Evolutionary conservation across 2,329 filamentous ascomycete genomes (phyloP).

Genomic region (Aspergillus pseudoviridinutans): DNA sequence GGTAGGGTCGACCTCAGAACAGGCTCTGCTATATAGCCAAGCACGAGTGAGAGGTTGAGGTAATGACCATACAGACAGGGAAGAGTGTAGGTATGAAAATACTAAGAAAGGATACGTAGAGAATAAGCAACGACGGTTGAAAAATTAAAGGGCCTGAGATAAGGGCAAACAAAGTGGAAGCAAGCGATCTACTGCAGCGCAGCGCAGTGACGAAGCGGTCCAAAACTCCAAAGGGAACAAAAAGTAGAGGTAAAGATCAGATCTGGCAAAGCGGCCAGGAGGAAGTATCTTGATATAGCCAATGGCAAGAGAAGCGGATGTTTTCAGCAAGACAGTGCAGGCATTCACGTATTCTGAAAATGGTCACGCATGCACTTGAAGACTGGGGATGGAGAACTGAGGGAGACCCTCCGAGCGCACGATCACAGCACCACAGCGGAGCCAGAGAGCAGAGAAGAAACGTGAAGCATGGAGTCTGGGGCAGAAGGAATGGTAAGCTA

Average conservation of each 20-base stretch:
- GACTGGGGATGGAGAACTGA: background rate
- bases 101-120: background rate
- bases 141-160: background rate
- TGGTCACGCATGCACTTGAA: background rate
- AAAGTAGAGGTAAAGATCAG: background rate
- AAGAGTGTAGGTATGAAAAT: background rate
- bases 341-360: background rate
- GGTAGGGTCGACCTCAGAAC: background rate
- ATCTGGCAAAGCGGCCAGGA: background rate
- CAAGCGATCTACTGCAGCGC: background rate
- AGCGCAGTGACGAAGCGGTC: background rate
- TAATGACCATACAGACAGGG: background rate
- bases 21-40: background rate
- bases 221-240: conserved; percentile 9
- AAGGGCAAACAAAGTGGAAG: background rate
- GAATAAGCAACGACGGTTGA: background rate
- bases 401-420: background rate
- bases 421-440: background rate
- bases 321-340: conserved; percentile 1
- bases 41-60: background rate
- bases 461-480: background rate
- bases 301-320: conserved; percentile 7
- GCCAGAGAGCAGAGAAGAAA: background rate
- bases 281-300: conserved; percentile 9
- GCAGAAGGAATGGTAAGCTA: background rate